Conservation (phyloP, 345 rosid species). For the Acer saccharum region DNA sequence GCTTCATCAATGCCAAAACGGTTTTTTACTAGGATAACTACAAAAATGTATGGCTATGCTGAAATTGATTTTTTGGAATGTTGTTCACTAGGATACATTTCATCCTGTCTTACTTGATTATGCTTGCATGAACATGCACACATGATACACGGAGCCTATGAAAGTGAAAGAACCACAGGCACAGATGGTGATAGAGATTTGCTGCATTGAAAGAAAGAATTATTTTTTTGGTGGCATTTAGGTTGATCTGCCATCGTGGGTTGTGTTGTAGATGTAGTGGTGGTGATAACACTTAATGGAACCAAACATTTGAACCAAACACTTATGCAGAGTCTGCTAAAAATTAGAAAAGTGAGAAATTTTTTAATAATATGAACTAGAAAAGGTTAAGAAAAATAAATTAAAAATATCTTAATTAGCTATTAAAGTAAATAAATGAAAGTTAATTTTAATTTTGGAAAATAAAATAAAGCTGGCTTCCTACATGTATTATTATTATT, state of each 20-base stretch:
- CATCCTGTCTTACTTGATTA: neutral
- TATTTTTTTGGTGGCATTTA: neutral
- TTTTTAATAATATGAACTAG: no score
- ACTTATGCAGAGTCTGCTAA: no score
- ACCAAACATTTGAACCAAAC: no score
- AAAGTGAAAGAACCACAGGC: neutral
- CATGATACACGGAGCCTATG: neutral
- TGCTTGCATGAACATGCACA: neutral
- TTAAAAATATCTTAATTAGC: no score
- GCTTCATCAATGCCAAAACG: slow-evolving; percentile 7
- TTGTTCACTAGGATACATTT: neutral
- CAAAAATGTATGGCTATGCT: neutral
- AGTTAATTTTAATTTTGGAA: no score
- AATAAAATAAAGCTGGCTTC: no score
- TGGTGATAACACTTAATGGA: neutral
- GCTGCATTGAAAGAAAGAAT: neutral
- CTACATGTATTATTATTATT: no score
- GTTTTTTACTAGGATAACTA: neutral
- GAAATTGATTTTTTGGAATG: neutral
- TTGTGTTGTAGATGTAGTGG: neutral
- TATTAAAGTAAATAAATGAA: no score
- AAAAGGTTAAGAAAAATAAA: no score
- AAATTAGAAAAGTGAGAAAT: no score
- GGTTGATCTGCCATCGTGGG: neutral
- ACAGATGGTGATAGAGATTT: neutral